Percentiles rank a stretch among this genome's conserved stretches.
Evolutionary conservation across 305 asterid species (phyloP).

Genomic region (Withania somnifera): DNA sequence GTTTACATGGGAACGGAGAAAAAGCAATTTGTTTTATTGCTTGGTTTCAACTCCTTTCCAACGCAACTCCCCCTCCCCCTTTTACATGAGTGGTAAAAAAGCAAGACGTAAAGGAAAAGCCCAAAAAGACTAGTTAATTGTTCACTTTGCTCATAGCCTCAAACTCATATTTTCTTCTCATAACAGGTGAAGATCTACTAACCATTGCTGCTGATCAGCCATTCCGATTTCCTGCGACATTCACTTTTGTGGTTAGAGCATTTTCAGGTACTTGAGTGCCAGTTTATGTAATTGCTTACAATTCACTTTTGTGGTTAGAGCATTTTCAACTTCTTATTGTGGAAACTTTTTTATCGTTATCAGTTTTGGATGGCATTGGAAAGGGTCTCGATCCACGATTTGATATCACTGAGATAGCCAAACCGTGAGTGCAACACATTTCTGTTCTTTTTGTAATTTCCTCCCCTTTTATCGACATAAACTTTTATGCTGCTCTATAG

Average conservation of each 20-base stretch:
- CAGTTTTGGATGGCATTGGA: conserved; percentile 97
- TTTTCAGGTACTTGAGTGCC: conserved; percentile 51
- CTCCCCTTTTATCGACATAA: not conserved
- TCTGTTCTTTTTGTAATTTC: not conserved
- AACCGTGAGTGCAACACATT: conserved; percentile 55
- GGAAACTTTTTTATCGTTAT: not conserved
- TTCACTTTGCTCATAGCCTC: not conserved
- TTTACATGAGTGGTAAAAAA: not conserved
- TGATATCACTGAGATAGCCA: conserved; percentile 97
- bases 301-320: no score
- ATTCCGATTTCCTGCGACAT: conserved; percentile 97
- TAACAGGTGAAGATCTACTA: conserved; percentile 87
- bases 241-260: conserved; percentile 92
- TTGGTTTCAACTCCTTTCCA: not conserved
- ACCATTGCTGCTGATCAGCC: conserved; percentile 98
- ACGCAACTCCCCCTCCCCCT: not conserved
- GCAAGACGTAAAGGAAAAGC: not conserved
- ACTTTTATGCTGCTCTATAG: conserved; percentile 22
- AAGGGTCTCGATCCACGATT: conserved; percentile 98
- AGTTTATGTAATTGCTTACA: not conserved
- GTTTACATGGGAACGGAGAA: not conserved
- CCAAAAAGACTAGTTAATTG: not conserved
- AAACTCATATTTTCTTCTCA: conserved; percentile 2
- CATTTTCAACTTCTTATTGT: not conserved
- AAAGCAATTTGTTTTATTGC: not conserved